phyloP scores from a whole-genome alignment of 2,329 filamentous ascomycete species.

The Trichophyton mentagrophytes region DNA sequence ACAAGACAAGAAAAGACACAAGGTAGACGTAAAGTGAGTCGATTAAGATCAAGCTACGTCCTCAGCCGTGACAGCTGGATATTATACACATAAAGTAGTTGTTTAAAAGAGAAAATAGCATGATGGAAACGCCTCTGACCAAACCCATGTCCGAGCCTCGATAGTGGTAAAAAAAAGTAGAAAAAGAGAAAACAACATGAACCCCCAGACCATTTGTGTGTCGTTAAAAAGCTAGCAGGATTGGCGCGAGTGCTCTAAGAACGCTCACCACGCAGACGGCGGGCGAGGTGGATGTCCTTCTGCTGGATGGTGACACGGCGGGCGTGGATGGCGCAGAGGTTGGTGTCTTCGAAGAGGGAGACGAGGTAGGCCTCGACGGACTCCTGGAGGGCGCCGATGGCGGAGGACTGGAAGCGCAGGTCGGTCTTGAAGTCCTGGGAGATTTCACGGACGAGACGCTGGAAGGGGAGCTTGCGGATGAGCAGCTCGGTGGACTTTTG shows the following conservation, averaged over 20 bases:
- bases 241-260: conserved; percentile 43
- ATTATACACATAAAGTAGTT: conserved; percentile 8
- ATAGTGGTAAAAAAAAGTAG: not conserved
- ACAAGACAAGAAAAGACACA: not conserved
- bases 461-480: conserved; percentile 95
- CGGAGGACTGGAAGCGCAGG: conserved; percentile 94
- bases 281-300: conserved; percentile 95
- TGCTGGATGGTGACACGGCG: conserved; percentile 93
- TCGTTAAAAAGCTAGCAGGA: conserved; percentile 2
- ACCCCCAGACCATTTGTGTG: not conserved
- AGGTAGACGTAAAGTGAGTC: not conserved
- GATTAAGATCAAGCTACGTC: not conserved
- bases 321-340: conserved; percentile 95
- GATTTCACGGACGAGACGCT: conserved; percentile 94
- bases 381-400: conserved; percentile 94
- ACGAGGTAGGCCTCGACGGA: conserved; percentile 98
- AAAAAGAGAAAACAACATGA: conserved; percentile 3
- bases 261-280: conserved; percentile 86
- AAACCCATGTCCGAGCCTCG: conserved; percentile 8
- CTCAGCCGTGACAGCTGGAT: not conserved
- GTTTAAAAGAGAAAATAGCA: not conserved
- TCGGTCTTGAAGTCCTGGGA: conserved; percentile 92
- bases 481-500: conserved; percentile 95
- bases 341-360: conserved; percentile 96
- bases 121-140: conserved; percentile 13